Conservation (phyloP, 768 basidiomycete species). For the Porpolomopsis calyptriformis region DNA sequence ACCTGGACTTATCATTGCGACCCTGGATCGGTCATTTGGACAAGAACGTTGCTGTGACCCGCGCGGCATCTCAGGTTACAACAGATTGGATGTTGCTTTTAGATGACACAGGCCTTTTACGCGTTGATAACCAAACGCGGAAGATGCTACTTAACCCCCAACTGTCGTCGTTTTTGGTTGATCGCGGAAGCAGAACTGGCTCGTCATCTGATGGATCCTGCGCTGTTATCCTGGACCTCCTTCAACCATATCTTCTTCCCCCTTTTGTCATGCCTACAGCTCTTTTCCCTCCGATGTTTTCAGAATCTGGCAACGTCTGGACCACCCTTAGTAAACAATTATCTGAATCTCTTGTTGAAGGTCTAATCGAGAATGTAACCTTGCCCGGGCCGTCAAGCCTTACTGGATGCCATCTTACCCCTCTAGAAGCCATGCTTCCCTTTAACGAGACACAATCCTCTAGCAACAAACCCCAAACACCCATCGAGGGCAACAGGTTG, state of each 20-base stretch:
- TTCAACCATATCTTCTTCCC: slow-evolving; percentile 43
- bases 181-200: slow-evolving; percentile 25
- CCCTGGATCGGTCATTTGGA: slow-evolving; percentile 18
- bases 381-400: neutral
- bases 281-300: slow-evolving; percentile 10
- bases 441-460: neutral
- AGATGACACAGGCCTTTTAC: slow-evolving; percentile 33
- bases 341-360: slow-evolving; percentile 17
- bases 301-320: slow-evolving; percentile 13
- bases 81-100: slow-evolving; percentile 45
- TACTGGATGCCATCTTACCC: neutral
- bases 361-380: slow-evolving; percentile 30
- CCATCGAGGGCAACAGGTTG: neutral
- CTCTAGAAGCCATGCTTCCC: neutral
- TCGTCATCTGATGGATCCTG: slow-evolving; percentile 20
- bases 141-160: slow-evolving; percentile 34
- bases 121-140: slow-evolving; percentile 23
- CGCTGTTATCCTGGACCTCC: slow-evolving; percentile 21
- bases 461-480: neutral
- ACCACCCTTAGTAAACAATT: slow-evolving; percentile 18
- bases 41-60: slow-evolving; percentile 22
- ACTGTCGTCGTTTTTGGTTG: slow-evolving; percentile 26
- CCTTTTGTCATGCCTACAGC: slow-evolving; percentile 43
- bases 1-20: slow-evolving; percentile 35
- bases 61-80: slow-evolving; percentile 26